Percentiles rank a stretch among this genome's conserved stretches.
Conservation (phyloP, 2,329 filamentous ascomycete species). For the Trichoderma harzianum region DNA sequence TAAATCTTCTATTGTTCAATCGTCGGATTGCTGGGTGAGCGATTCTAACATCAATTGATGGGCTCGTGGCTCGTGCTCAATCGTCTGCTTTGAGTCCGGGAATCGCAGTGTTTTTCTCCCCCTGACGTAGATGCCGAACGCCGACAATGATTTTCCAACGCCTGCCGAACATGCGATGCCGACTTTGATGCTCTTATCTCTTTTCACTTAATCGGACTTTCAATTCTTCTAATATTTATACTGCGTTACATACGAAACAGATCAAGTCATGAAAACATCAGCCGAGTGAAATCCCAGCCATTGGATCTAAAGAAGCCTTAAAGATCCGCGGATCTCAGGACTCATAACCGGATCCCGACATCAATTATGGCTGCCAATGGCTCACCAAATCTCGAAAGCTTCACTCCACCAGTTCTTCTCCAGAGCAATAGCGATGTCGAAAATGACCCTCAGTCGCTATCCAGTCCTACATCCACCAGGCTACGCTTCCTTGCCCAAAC, state of each 20-base stretch:
- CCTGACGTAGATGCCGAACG: slow-evolving; percentile 14
- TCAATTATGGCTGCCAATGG: neutral
- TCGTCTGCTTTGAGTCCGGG: neutral
- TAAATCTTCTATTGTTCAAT: neutral
- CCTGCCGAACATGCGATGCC: neutral
- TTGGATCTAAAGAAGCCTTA: neutral
- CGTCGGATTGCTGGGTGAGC: neutral
- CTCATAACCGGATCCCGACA: neutral
- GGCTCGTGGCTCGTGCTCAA: neutral
- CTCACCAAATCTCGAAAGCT: neutral
- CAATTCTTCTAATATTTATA: neutral
- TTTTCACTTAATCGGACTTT: no score
- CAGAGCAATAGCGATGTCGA: neutral
- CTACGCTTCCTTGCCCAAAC: neutral
- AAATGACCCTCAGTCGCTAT: neutral
- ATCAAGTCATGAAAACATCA: neutral
- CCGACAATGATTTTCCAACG: neutral
- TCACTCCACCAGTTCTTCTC: neutral
- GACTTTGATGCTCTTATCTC: neutral
- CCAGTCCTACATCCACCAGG: neutral
- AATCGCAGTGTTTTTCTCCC: neutral
- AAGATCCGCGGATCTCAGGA: neutral
- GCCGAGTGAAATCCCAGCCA: neutral
- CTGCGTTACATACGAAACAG: neutral
- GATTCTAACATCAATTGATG: neutral